phyloP scores from a whole-genome alignment of 1,284 basidiomycete genomes.

The Ceratobasidium theobromae region DNA sequence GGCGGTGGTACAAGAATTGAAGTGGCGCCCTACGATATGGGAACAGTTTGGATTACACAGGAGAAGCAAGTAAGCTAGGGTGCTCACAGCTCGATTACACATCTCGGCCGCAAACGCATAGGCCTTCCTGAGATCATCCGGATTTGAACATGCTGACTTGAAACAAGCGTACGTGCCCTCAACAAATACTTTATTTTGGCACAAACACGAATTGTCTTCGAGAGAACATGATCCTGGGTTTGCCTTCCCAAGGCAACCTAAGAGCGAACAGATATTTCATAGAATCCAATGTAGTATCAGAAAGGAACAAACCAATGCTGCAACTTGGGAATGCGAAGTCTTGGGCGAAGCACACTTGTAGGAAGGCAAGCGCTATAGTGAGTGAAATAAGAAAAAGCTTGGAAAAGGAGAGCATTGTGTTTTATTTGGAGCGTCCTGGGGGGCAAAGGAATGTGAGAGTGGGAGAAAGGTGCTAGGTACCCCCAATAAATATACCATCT shows the following conservation, averaged over 20 bases:
- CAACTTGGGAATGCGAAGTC: conserved; percentile 16
- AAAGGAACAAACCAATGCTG: neutral
- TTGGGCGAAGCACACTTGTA: neutral
- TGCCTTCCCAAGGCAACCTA: conserved; percentile 16
- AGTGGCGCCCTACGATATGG: conserved; percentile 4
- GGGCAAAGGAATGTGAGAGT: conserved; percentile 12
- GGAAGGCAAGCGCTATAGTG: neutral
- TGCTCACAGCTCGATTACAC: conserved; percentile 1
- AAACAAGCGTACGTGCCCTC: conserved; percentile 9
- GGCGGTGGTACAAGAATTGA: conserved; percentile 6
- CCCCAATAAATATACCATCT: too few species aligned
- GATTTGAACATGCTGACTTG: neutral
- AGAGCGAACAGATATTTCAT: neutral
- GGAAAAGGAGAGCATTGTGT: conserved; percentile 9
- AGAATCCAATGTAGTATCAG: too few species aligned
- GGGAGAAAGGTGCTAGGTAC: too few species aligned
- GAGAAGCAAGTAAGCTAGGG: neutral
- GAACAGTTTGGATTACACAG: neutral
- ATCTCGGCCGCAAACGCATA: neutral
- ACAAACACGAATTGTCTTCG: conserved; percentile 18
- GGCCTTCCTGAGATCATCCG: neutral
- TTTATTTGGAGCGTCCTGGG: neutral
- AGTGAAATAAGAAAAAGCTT: neutral
- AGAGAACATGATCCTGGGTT: neutral
- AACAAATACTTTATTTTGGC: conserved; percentile 1